These are phyloP conservation scores for Papiliotrema fonsecae DNA, from an alignment of 1,284 basidiomycete genomes.

Conservation along the genomic window DNA sequence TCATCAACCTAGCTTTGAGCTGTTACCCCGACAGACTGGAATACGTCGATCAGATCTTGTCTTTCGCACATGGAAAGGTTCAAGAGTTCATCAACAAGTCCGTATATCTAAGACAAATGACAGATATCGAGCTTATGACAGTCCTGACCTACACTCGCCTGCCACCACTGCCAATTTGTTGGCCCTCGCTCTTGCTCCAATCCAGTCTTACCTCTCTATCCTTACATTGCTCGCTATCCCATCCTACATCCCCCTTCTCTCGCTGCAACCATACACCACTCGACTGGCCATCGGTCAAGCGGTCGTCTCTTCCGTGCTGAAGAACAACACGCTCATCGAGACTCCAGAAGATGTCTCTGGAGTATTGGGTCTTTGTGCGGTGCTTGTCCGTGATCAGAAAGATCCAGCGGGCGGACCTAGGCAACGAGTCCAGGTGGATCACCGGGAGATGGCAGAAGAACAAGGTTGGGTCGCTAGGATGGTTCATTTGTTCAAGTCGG, in stretches of 20 bases:
- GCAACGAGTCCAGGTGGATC: constrained; percentile 59
- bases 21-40: constrained; percentile 92
- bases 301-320: constrained; percentile 82
- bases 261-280: constrained; percentile 78
- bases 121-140: constrained; percentile 35
- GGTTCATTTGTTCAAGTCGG: constrained; percentile 85
- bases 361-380: constrained; percentile 81
- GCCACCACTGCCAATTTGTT: constrained; percentile 85
- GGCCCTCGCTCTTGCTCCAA: constrained; percentile 80
- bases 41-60: constrained; percentile 89
- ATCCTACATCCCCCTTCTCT: constrained; percentile 73
- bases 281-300: constrained; percentile 85
- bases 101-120: constrained; percentile 17
- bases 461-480: constrained; percentile 95
- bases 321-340: constrained; percentile 90
- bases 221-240: constrained; percentile 89
- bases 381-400: constrained; percentile 81
- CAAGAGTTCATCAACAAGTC: constrained; percentile 75
- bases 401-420: constrained; percentile 54
- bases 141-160: constrained; percentile 78
- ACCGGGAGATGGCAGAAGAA: constrained; percentile 89
- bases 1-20: constrained; percentile 86
- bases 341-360: constrained; percentile 85
- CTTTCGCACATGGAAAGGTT: constrained; percentile 78
- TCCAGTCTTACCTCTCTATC: constrained; percentile 88